phyloP scores from a whole-genome alignment of 352 stramenopile species.

The Aphanomyces stellatus region DNA sequence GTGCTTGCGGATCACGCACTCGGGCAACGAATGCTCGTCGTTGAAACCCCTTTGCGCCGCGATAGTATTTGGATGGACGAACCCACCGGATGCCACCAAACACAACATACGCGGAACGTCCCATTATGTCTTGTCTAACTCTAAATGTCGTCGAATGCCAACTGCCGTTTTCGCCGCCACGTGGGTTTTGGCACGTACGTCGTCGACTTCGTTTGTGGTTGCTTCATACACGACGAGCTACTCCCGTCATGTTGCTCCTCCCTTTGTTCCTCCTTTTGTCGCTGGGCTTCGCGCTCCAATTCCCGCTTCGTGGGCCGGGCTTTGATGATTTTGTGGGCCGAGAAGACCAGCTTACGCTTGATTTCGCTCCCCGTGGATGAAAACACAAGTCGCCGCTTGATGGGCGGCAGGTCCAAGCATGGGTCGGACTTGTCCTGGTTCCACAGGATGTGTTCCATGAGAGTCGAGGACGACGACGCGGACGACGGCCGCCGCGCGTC shows the following conservation, averaged over 20 bases:
- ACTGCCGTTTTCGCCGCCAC: background rate
- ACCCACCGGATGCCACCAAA: too few relatives aligned
- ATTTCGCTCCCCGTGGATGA: background rate
- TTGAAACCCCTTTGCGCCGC: too few relatives aligned
- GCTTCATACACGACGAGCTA: too few relatives aligned
- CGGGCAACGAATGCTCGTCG: too few relatives aligned
- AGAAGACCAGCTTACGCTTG: background rate
- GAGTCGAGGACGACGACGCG: background rate
- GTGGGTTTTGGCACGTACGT: background rate
- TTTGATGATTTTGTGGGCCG: background rate
- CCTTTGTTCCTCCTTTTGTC: background rate
- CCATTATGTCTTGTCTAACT: too few relatives aligned
- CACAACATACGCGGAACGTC: too few relatives aligned
- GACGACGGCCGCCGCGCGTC: too few relatives aligned
- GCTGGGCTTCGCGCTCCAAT: background rate
- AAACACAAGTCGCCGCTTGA: background rate
- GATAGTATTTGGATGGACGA: too few relatives aligned
- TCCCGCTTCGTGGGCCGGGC: background rate
- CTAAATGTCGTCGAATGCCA: background rate
- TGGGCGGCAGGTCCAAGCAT: background rate
- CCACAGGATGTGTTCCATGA: background rate
- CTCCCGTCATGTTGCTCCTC: background rate
- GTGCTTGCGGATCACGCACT: too few relatives aligned
- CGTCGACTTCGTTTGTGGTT: too few relatives aligned
- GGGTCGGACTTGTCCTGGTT: background rate